Percentiles rank a stretch among this genome's conserved stretches.
These are phyloP conservation scores for Phytophthora hibernalis DNA, from an alignment of 352 stramenopile species.

Conservation along the genomic window DNA sequence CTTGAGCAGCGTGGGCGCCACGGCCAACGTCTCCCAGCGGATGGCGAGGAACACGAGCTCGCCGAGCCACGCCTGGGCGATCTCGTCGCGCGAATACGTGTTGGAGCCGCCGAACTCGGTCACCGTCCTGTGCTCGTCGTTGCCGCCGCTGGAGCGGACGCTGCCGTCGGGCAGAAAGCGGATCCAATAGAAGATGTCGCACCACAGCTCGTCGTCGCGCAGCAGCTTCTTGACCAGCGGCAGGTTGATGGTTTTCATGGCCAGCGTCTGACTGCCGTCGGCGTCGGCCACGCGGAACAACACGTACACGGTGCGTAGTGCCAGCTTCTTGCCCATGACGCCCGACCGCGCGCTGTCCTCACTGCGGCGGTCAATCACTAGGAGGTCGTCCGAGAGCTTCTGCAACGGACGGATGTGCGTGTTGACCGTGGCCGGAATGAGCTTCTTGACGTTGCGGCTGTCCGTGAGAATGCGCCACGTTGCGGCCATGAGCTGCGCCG, in stretches of 20 bases:
- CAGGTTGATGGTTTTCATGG: slow-evolving; percentile 72
- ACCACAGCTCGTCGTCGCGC: slow-evolving; percentile 55
- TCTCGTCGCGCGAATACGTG: slow-evolving; percentile 57
- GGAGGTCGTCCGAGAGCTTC: slow-evolving; percentile 46
- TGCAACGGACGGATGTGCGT: slow-evolving; percentile 55
- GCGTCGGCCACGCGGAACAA: slow-evolving; percentile 40
- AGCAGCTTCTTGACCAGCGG: slow-evolving; percentile 53
- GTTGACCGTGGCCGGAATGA: slow-evolving; percentile 49
- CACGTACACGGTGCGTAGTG: slow-evolving; percentile 62
- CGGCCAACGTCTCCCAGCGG: slow-evolving; percentile 59
- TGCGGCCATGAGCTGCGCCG: slow-evolving; percentile 32
- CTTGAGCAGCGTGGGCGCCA: slow-evolving; percentile 53
- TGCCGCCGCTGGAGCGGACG: slow-evolving; percentile 6
- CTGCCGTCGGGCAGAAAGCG: slow-evolving; percentile 38
- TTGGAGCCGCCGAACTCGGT: slow-evolving; percentile 60
- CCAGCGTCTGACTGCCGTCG: slow-evolving; percentile 42
- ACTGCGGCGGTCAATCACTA: slow-evolving; percentile 62
- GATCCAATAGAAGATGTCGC: slow-evolving; percentile 77
- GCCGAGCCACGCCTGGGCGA: slow-evolving; percentile 53
- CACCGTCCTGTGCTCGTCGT: slow-evolving; percentile 4
- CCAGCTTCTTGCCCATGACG: slow-evolving; percentile 29
- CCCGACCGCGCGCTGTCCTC: slow-evolving; percentile 35
- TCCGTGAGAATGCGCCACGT: slow-evolving; percentile 58
- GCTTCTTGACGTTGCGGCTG: slow-evolving; percentile 29
- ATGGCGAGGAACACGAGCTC: slow-evolving; percentile 71